Base-by-base conservation (phyloP, 352 stramenopile species). In the Pythium rhizo-oryzae region DNA sequence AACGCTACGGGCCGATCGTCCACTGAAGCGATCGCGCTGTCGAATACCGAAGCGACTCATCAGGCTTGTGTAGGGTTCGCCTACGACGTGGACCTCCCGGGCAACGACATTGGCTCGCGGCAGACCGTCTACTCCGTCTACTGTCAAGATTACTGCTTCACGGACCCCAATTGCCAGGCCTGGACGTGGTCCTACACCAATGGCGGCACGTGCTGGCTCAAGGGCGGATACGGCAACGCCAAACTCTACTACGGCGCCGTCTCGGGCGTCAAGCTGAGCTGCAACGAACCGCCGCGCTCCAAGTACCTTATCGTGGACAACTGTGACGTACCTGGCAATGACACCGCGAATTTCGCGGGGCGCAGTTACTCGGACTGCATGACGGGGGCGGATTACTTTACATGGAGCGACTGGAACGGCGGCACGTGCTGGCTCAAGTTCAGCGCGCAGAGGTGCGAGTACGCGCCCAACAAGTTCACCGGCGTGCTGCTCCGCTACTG, bases 161-260 rank as follows among this genome's bases (percentile, higher is more conserved):
- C 6, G 28, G 28, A 33, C 28, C 28, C 28, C 28, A 47, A n/a
- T 15, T 47, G 41, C 41, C 41, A 6, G 21, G 55, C 55, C 24
- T 60, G 54, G 54, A 50, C 78, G 0, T 90, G 81, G 82, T 81
- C 39, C 24, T 73, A 77, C 59, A 72, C 72, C 67, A 81, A 82
- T 28, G 67, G 74, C 23, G 79, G 79, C 8, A 87, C 76, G 13
- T 87, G 81, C 58, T 87, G 74, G 69, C 67, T 89, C 28, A 89
- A 91, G 61, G 79, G 70, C 55, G 53, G 53, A n/a, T 16, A 47
- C 41, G 41, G 41, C 41, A 19, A 16, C 41, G 41, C 15, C 13
- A 16, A 4, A 8, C 18, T 47, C 41, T 2, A 9, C 41, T 1
- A 8, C 41, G 41, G 41, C 13, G 41, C 41, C 41, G 13, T n/a